Percentiles rank a stretch among this genome's conserved stretches.
Conservation (phyloP, 1,139 yeast species). For the Suhomyces coccinellae region DNA sequence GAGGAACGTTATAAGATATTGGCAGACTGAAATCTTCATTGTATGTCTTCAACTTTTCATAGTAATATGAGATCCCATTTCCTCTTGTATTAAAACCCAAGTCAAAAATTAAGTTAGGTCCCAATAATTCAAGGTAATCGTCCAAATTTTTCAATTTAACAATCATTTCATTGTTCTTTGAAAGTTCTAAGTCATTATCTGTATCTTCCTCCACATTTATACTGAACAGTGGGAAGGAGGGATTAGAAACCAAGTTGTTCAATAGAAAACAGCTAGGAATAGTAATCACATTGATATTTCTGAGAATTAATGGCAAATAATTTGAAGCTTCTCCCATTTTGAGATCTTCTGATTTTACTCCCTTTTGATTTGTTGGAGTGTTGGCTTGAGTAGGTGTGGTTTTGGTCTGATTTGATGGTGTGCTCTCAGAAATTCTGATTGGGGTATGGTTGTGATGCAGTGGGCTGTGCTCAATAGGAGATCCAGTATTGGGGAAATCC, state of each 20-base stretch:
- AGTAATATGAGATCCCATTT: conserved; percentile 15
- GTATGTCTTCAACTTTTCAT: conserved; percentile 1
- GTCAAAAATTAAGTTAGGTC: conserved; percentile 40
- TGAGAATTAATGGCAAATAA: conserved; percentile 61
- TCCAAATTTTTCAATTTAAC: conserved; percentile 29
- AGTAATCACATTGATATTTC: conserved; percentile 60
- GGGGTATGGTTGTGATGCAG: conserved; percentile 15
- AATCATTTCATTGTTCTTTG: conserved; percentile 33
- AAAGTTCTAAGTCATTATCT: conserved; percentile 33
- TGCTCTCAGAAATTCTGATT: not conserved
- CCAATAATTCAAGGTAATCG: conserved; percentile 36
- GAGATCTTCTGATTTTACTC: conserved; percentile 6
- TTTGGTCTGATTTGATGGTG: conserved; percentile 4
- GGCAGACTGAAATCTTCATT: not conserved
- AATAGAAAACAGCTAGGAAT: conserved; percentile 54
- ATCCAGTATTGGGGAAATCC: conserved; percentile 22
- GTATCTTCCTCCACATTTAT: conserved; percentile 41
- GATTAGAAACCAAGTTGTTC: conserved; percentile 25
- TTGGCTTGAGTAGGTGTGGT: conserved; percentile 6
- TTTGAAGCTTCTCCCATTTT: conserved; percentile 43
- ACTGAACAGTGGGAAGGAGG: conserved; percentile 24
- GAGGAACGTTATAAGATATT: conserved; percentile 12
- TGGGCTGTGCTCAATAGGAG: conserved; percentile 23
- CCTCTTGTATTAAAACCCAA: conserved; percentile 28
- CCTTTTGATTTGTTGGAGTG: conserved; percentile 8